Conservation (phyloP, 495 filamentous ascomycete species). For the Penicillium paxilli region DNA sequence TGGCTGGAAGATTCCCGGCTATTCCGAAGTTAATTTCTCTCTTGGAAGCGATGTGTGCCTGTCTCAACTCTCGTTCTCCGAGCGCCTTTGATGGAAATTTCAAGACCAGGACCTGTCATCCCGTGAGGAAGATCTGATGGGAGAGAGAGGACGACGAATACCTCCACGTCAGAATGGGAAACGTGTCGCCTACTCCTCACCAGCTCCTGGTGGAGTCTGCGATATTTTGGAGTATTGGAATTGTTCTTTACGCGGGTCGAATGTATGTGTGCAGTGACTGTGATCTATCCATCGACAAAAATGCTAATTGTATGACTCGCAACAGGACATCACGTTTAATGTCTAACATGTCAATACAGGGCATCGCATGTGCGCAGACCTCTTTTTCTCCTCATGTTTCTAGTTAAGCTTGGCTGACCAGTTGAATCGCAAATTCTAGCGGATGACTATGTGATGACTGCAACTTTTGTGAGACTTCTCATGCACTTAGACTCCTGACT, state of each 20-base stretch:
- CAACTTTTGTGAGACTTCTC: slow-evolving; percentile 45
- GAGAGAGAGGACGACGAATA: neutral
- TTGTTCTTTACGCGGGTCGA: slow-evolving; percentile 31
- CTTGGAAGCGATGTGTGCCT: too few species aligned
- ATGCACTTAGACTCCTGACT: neutral
- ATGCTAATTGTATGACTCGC: slow-evolving; percentile 8
- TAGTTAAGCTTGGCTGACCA: neutral
- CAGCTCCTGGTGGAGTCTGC: slow-evolving; percentile 33
- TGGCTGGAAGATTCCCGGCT: neutral
- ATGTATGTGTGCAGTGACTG: slow-evolving; percentile 23
- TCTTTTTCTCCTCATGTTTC: neutral
- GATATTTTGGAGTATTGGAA: slow-evolving; percentile 35
- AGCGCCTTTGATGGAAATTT: neutral
- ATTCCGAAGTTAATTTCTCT: neutral
- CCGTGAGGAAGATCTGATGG: neutral
- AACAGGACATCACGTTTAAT: slow-evolving; percentile 31
- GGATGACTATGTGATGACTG: slow-evolving; percentile 60
- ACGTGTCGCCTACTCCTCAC: slow-evolving; percentile 33
- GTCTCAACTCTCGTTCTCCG: neutral
- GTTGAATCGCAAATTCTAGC: slow-evolving; percentile 11
- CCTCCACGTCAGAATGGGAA: slow-evolving; percentile 27
- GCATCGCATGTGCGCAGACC: slow-evolving; percentile 35
- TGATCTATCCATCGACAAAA: neutral
- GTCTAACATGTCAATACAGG: slow-evolving; percentile 32
- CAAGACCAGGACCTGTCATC: neutral